Conservation (phyloP, 2,329 filamentous ascomycete genomes). For the Fusarium subglutinans region DNA sequence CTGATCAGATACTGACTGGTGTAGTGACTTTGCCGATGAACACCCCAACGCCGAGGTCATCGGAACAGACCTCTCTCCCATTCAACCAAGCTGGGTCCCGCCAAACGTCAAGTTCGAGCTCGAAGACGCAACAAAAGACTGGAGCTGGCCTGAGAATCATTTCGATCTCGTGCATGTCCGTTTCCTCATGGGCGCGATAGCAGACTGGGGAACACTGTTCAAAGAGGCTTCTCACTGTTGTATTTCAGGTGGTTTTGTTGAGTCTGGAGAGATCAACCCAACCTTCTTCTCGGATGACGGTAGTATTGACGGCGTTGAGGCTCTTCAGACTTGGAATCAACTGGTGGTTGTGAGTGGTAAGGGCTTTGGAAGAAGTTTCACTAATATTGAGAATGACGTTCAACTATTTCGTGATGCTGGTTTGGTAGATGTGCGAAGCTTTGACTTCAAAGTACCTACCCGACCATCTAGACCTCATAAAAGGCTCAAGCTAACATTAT, state of each 20-base stretch:
- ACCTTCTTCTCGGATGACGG: background rate
- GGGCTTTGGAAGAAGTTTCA: background rate
- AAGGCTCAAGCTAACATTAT: background rate
- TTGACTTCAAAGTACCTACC: background rate
- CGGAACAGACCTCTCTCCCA: background rate
- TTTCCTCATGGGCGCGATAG: background rate
- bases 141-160: background rate
- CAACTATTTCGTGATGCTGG: background rate
- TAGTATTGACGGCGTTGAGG: background rate
- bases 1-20: background rate
- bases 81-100: background rate
- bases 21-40: background rate
- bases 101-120: background rate
- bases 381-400: background rate
- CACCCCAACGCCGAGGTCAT: background rate
- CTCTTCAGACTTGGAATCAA: background rate
- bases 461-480: accelerated
- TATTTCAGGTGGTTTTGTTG: background rate
- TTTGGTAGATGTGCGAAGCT: background rate
- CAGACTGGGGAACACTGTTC: background rate
- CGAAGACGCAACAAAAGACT: background rate
- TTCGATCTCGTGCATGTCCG: background rate
- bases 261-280: background rate
- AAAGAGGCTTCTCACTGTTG: background rate
- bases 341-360: background rate